Evolutionary conservation across 257 asterid species (phyloP), one percentile per base, ranked within the genome.

Genomic region (Solanum piurae): DNA sequence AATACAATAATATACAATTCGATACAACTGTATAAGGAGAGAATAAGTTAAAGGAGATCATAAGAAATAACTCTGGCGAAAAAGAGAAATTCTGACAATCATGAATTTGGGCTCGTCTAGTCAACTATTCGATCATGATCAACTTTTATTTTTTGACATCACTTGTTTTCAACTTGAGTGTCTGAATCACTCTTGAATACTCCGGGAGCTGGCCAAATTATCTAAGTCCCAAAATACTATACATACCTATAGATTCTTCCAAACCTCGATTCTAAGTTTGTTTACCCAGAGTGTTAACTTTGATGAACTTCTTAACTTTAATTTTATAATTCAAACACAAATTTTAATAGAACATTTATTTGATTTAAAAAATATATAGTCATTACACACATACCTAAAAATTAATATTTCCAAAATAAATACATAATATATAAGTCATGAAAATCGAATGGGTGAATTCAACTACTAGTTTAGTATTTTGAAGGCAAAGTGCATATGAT

Each of bases 151-250:
- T 58, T 58, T 58, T 58, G 66, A 18, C 62, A 18, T 52, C 25
- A 20, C 66, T 58, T 7, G 9, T 58, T 58, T 58, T 7, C 25
- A 58, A 58, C 4, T 58, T 58, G n/a, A 55, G 0, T 6, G 5
- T 20, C 0, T 7, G 10, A 18, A 55, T 55, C 64, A 55, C n/a
- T 55, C 64, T 55, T 9, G 0, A 18, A 0, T 16, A 16, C 64
- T 18, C n/a, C 0, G 1, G n/a, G 0, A 55, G 64, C 2, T 55
- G 9, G 9, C n/a, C 2, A 55, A 55, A 20, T 0, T 55, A 55
- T 55, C 66, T 58, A 20, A 58, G 25, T 58, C 25, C 11, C 25
- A 58, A 58, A 58, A 58, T 58, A 20, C 11, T 58, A 58, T 20
- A 3, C 12, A 58, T 55, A 7, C 27, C 66, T 20, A 58, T 58